phyloP scores from a whole-genome alignment of 192 early-diverging fungal genomes.

The Phycomyces nitens region DNA sequence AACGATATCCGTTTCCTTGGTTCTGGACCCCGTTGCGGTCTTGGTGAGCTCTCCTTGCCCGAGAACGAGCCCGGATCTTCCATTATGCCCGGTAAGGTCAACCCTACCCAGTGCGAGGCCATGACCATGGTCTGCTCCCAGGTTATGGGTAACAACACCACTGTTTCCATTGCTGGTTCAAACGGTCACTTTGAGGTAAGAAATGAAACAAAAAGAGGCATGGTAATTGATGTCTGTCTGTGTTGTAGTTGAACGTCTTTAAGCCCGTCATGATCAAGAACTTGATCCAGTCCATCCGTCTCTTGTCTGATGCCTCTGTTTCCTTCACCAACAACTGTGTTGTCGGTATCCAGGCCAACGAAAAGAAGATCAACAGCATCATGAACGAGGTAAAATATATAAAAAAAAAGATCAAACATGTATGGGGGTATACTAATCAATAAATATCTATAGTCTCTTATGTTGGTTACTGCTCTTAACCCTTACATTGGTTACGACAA shows the following conservation, averaged over 20 bases:
- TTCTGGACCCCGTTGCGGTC: constrained; percentile 95
- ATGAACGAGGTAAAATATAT: constrained; percentile 57
- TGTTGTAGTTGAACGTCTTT: constrained; percentile 89
- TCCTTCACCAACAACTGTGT: constrained; percentile 99
- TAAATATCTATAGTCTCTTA: constrained; percentile 53
- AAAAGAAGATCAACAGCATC: constrained; percentile 81
- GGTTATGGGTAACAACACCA: constrained; percentile 97
- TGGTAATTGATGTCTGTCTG: background rate
- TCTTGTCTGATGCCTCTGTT: constrained; percentile 77
- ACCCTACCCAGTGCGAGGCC: constrained; percentile 99
- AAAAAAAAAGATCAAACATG: background rate
- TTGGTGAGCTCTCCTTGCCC: constrained; percentile 93
- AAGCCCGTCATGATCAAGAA: constrained; percentile 99
- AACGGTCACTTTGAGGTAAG: constrained; percentile 95
- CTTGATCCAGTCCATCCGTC: constrained; percentile 88
- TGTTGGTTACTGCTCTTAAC: constrained; percentile 99
- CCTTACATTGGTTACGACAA: constrained; percentile 91
- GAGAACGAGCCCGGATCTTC: constrained; percentile 99
- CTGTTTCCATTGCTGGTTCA: constrained; percentile 87
- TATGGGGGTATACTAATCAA: background rate
- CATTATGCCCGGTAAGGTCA: constrained; percentile 99
- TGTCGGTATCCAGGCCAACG: constrained; percentile 90
- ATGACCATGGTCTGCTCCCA: constrained; percentile 98
- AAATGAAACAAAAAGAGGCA: background rate
- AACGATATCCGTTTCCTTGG: constrained; percentile 97